Evolutionary conservation across 352 stramenopile genomes (phyloP), one percentile per base, ranked within the genome.

Genomic region (Phytophthora ramorum): DNA sequence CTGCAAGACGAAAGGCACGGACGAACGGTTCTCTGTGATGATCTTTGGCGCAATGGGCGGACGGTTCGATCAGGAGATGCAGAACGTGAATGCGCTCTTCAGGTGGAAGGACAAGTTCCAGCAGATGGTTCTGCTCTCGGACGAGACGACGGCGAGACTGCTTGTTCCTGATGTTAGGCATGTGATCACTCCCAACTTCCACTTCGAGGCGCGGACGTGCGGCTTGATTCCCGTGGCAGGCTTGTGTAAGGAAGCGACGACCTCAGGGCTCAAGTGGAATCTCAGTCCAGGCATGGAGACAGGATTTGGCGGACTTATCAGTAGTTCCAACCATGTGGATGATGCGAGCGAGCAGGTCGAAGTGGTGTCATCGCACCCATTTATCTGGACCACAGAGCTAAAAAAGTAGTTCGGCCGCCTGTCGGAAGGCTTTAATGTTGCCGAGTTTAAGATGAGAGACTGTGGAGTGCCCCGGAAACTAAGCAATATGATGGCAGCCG

Each of bases 11-110:
- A 14, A 61, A 14, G 47, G 17, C 4, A 63, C 54, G n/a, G 32
- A 43, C 20, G 64, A 69, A 4, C 76, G 69, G 45, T 90, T 91
- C 49, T 79, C 78, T 17, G 84, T 98, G 56, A 66, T 97, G 75
- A 87, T 98, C 46, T 97, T 98, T 58, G 97, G 96, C 16, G 96
- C 91, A 17, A 98, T 99, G 82, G 96, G 97, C 55, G 97, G 96
- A 2, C 90, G 97, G 48, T 99, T 99, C 58, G 97, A 99, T 75
- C 97, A 99, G 75, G 96, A 98, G 82, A 99, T 99, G 93, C 94
- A 96, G 64, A 96, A 85, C 56, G 74, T 99, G 53, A 97, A 98
- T 67, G 84, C 94, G 59, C 76, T 99, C 13, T 98, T 96, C 71
- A 71, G 87, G 14, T 98, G 94, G 90, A 75, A 75, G 20, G 63